These are phyloP conservation scores for Alternaria dauci DNA, from an alignment of 2,329 filamentous ascomycete species.

Conservation along the genomic window DNA sequence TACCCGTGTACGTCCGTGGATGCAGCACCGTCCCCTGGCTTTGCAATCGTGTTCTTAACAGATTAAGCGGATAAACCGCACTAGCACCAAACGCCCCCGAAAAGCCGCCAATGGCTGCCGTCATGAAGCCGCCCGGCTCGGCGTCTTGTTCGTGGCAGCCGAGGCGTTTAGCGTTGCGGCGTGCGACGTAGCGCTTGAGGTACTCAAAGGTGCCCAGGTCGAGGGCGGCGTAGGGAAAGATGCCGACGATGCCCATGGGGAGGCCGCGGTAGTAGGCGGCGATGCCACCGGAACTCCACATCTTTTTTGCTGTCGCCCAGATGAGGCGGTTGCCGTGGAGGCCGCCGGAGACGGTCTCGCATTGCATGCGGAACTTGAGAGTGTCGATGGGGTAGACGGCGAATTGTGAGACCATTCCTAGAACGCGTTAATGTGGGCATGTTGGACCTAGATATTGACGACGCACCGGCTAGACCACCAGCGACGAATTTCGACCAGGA, in stretches of 20 bases:
- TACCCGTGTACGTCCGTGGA: constrained; percentile 86
- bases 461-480: constrained; percentile 76
- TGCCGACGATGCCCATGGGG: constrained; percentile 91
- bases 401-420: constrained; percentile 89
- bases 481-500: constrained; percentile 89
- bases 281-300: constrained; percentile 80
- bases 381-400: constrained; percentile 95
- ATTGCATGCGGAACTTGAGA: constrained; percentile 87
- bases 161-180: constrained; percentile 71
- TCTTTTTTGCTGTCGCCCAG: constrained; percentile 81
- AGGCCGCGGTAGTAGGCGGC: constrained; percentile 87
- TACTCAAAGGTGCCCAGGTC: constrained; percentile 96
- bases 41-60: constrained; percentile 89
- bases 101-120: constrained; percentile 87
- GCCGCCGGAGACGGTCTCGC: constrained; percentile 87
- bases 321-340: constrained; percentile 84
- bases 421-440: neutral
- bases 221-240: constrained; percentile 98
- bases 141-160: constrained; percentile 83
- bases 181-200: constrained; percentile 77
- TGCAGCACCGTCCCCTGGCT: constrained; percentile 95
- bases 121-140: constrained; percentile 79
- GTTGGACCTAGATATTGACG: neutral
- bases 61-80: constrained; percentile 94
- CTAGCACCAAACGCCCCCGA: constrained; percentile 91